Evolutionary conservation across 208 protist species (phyloP).

Genomic region (Acanthamoeba triangularis): DNA sequence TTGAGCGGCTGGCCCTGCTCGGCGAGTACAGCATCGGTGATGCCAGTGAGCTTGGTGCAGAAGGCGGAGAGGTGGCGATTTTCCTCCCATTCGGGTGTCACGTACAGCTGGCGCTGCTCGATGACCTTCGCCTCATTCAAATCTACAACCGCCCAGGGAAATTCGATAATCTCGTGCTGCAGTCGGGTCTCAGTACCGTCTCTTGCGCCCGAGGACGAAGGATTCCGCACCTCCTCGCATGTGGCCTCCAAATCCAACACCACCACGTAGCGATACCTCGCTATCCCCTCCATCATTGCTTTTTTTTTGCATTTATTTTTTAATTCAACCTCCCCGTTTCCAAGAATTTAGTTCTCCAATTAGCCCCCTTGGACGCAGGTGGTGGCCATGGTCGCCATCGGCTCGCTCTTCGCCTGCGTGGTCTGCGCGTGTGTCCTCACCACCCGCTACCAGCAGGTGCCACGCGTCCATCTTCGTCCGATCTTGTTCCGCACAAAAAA

Average conservation of each 20-base stretch:
- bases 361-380: too few species aligned
- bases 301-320: too few species aligned
- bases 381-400: too few species aligned
- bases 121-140: neutral
- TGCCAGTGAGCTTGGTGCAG: constrained; percentile 78
- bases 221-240: constrained; percentile 40
- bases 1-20: neutral
- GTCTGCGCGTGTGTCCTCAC: too few species aligned
- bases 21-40: constrained; percentile 59
- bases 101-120: constrained; percentile 38
- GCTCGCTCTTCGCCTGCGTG: too few species aligned
- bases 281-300: too few species aligned
- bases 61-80: constrained; percentile 65
- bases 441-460: too few species aligned
- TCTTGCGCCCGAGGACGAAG: neutral
- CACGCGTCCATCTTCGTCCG: too few species aligned
- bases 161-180: constrained; percentile 81
- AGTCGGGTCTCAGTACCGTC: neutral
- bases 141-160: constrained; percentile 69
- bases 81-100: constrained; percentile 52
- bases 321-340: too few species aligned
- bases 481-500: too few species aligned
- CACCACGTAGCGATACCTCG: constrained; percentile 39
- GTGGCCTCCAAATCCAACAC: constrained; percentile 65
- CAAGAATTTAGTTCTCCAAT: too few species aligned